Percentiles rank a stretch among this genome's conserved stretches.
Evolutionary conservation across 371 early-diverging fungal species (phyloP).

Genomic region (Nosema muscidifuracis): DNA sequence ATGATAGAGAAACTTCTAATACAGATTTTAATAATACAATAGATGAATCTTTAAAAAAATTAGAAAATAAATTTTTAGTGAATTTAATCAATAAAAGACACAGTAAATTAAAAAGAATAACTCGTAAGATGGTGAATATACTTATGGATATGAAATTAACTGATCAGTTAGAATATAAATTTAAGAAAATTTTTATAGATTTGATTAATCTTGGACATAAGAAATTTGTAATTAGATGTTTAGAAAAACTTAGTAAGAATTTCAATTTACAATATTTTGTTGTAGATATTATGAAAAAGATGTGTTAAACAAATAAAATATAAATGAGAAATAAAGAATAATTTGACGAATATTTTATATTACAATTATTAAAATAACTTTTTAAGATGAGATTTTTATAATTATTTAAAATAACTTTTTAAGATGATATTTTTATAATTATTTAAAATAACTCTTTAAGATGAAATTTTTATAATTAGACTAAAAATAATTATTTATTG

Average conservation of each 20-base stretch:
- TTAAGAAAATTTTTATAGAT: slow-evolving; percentile 15
- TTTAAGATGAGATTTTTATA: too few species aligned
- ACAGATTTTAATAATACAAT: slow-evolving; percentile 16
- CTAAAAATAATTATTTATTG: too few species aligned
- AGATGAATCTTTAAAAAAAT: slow-evolving; percentile 29
- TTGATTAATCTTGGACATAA: slow-evolving; percentile 16
- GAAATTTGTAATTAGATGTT: background rate
- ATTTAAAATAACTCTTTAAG: too few species aligned
- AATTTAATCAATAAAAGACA: slow-evolving; percentile 1
- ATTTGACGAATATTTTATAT: too few species aligned
- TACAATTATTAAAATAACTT: too few species aligned
- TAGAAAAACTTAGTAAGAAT: slow-evolving; percentile 37
- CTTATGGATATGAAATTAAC: background rate
- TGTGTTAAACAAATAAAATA: too few species aligned
- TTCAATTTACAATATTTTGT: slow-evolving; percentile 28
- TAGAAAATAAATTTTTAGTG: slow-evolving; percentile 46
- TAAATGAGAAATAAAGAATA: too few species aligned
- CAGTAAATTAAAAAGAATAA: background rate
- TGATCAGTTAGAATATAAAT: slow-evolving; percentile 28
- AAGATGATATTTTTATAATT: too few species aligned
- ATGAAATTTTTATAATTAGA: too few species aligned
- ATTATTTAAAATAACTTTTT: too few species aligned
- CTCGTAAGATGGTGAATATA: slow-evolving; percentile 11
- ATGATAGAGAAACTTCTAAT: slow-evolving; percentile 12
- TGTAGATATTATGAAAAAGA: too few species aligned